Conservation (phyloP, 352 stramenopile species). For the Pythium scleroteichum region DNA sequence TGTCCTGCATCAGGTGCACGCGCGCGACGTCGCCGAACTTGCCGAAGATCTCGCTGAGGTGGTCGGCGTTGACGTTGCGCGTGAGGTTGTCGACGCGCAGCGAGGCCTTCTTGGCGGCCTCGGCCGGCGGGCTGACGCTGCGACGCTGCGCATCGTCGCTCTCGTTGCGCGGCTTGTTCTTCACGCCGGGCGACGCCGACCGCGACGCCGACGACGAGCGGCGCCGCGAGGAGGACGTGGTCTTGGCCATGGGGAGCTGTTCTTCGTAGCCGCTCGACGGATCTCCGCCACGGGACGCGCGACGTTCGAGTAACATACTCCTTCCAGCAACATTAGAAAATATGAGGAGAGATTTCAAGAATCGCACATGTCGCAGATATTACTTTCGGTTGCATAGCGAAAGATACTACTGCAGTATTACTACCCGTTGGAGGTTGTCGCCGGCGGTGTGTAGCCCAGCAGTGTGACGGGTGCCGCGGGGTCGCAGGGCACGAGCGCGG, state of each 20-base stretch:
- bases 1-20: slow-evolving; percentile 49
- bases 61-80: slow-evolving; percentile 81
- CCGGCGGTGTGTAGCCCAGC: slow-evolving; percentile 34
- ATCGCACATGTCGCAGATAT: slow-evolving; percentile 5
- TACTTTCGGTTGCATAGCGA: too few relatives aligned
- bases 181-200: not conserved
- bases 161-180: too few relatives aligned
- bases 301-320: slow-evolving; percentile 7
- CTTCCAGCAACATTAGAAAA: not conserved
- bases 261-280: not conserved
- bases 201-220: not conserved
- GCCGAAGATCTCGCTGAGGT: slow-evolving; percentile 85
- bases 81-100: slow-evolving; percentile 84
- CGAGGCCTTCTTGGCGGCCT: slow-evolving; percentile 19
- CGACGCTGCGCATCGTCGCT: not conserved
- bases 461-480: slow-evolving; percentile 45
- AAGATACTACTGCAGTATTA: not conserved
- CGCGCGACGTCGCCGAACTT: slow-evolving; percentile 74
- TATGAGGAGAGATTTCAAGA: not conserved
- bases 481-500: slow-evolving; percentile 56
- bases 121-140: slow-evolving; percentile 18
- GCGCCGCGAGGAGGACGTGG: not conserved
- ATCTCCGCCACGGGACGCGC: not conserved
- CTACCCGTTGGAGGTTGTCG: not conserved
- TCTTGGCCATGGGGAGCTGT: not conserved